Percentiles rank a stretch among this genome's conserved stretches.
These are phyloP conservation scores for Fusarium odoratissimum DNA, from an alignment of 2,329 filamentous ascomycete genomes.

Conservation along the genomic window DNA sequence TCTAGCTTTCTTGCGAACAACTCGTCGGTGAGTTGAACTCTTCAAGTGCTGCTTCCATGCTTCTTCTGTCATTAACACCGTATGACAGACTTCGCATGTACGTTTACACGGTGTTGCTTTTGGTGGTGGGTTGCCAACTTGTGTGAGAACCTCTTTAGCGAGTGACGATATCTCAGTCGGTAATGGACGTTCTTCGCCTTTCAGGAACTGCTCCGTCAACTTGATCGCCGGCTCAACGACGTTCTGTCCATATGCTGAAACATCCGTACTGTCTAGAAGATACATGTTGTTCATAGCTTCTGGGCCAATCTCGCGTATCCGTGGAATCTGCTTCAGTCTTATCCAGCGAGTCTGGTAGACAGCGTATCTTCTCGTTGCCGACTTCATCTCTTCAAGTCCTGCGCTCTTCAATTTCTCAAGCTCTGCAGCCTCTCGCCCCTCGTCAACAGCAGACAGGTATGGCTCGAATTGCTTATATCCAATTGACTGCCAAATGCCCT, in stretches of 20 bases:
- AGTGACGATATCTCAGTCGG: conserved; percentile 62
- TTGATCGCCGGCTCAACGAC: conserved; percentile 74
- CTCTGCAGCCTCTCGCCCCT: conserved; percentile 47
- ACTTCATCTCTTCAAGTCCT: conserved; percentile 81
- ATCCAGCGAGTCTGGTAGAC: conserved; percentile 90
- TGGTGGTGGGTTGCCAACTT: conserved; percentile 56
- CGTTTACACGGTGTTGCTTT: conserved; percentile 66
- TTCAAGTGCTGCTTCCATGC: conserved; percentile 56
- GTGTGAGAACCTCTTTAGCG: conserved; percentile 67
- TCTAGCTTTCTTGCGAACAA: conserved; percentile 52
- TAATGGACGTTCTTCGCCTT: conserved; percentile 62
- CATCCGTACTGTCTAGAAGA: conserved; percentile 82
- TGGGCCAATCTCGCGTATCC: conserved; percentile 66
- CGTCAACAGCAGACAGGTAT: conserved; percentile 67
- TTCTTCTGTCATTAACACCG: conserved; percentile 67
- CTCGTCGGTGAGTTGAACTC: conserved; percentile 51
- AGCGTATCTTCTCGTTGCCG: conserved; percentile 88
- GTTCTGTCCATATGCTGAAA: conserved; percentile 67
- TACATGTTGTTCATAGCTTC: conserved; percentile 71
- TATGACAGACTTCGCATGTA: conserved; percentile 79
- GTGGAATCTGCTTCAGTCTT: conserved; percentile 80
- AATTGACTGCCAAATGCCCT: conserved; percentile 96
- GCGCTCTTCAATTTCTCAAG: conserved; percentile 66
- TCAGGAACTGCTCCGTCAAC: conserved; percentile 73
- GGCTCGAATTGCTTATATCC: conserved; percentile 91